Evolutionary conservation across 441 rosid genomes (phyloP), one percentile per base, ranked within the genome.

Genomic region (Isatis lusitanica): DNA sequence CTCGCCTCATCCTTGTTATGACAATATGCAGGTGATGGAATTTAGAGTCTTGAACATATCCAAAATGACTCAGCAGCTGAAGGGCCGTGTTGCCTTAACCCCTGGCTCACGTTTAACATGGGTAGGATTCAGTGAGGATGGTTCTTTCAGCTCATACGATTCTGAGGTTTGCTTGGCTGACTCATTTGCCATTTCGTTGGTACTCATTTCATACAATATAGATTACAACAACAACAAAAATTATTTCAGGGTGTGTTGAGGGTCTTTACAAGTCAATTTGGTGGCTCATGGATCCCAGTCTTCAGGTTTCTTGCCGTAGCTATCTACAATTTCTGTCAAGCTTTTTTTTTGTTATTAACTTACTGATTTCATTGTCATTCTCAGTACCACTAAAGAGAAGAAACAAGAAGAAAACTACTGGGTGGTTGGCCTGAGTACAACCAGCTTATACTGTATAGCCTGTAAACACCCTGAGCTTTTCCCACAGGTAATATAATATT

Each of bases 101-200:
- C 97, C 99, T 69, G 88, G 92, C 76, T 94, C 99, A 61, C 77
- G 66, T 74, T 73, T 94, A 73, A 71, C 80, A 47, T 94, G 99
- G 99, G 75, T 92, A 55, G 98, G 98, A 42, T 94, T 89, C 75
- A 90, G 92, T 65, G 97, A 94, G 68, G 93, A 90, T 78, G 99
- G 99, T 50, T 86, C 80, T 46, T 78, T 94, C 81, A 88, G 94
- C 80, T 83, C 88, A 55, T 92, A 79, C 70, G 99, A 94, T 75
- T 90, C 99, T 11, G 86, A 87, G 97, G 99, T 92, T 73, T 46
- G 38, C 43, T 74, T 65, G 15, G 31, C 18, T 52, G 28, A 47
- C 61, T 24, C 59, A 50, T 52, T 36, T 53, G 64, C 63, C 44
- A 35, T 70, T 56, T 66, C 40, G 43, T 78, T 61, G 66, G 17